A percentile compares a stretch with the other conserved stretches of the same genome.
These are phyloP conservation scores for Hemerocallis citrina DNA, from an alignment of 106 monocot genomes.

Conservation along the genomic window DNA sequence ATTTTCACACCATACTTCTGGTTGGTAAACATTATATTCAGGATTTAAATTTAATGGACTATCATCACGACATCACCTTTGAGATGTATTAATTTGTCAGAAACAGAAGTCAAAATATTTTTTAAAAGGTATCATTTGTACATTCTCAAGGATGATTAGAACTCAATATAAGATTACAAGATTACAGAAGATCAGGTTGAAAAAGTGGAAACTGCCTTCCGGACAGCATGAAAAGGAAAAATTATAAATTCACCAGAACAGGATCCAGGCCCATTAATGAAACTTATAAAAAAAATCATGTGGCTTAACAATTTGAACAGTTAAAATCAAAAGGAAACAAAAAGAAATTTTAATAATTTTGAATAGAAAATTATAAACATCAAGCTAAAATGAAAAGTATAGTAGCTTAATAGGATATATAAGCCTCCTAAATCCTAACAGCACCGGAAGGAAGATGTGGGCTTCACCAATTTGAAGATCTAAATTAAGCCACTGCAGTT, in stretches of 20 bases:
- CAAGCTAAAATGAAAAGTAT: not conserved
- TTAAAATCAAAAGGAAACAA: too few species aligned
- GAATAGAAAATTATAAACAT: not conserved
- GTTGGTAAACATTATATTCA: not conserved
- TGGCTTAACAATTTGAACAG: not conserved
- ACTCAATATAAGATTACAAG: not conserved
- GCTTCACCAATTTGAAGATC: not conserved
- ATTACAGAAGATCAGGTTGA: not conserved
- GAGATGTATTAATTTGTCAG: not conserved
- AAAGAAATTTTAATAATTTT: not conserved
- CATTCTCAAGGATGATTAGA: not conserved
- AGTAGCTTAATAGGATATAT: not conserved
- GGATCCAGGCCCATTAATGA: not conserved
- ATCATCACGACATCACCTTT: not conserved
- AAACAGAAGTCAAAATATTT: not conserved
- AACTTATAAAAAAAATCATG: not conserved
- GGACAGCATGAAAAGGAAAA: not conserved
- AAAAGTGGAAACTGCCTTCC: not conserved
- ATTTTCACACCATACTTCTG: not conserved
- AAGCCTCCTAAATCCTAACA: too few species aligned
- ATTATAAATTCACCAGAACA: not conserved
- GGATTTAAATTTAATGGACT: not conserved
- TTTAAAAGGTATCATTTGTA: too few species aligned
- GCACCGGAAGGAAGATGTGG: not conserved
- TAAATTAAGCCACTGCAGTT: not conserved